These are phyloP conservation scores for Coleophoma eucalyptorum DNA, from an alignment of 2,329 filamentous ascomycete genomes.

Conservation along the genomic window DNA sequence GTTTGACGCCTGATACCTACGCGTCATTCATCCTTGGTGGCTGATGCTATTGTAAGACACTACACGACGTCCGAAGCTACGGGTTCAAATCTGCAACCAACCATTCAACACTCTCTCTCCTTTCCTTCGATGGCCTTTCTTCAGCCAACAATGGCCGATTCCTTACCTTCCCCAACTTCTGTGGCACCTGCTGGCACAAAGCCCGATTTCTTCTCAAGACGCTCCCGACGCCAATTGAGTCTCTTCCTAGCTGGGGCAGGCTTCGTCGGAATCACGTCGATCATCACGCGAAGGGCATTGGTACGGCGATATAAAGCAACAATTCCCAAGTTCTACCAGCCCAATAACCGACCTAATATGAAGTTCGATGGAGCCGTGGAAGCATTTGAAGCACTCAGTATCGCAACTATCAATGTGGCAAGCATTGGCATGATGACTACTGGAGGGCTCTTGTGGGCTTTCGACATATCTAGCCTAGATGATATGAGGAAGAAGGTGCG, in stretches of 20 bases:
- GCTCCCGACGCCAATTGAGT: slow-evolving; percentile 52
- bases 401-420: slow-evolving; percentile 83
- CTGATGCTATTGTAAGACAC: no score
- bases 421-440: slow-evolving; percentile 71
- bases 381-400: slow-evolving; percentile 76
- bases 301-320: slow-evolving; percentile 55
- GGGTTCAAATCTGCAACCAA: not conserved
- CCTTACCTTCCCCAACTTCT: slow-evolving; percentile 5
- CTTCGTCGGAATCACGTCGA: slow-evolving; percentile 69
- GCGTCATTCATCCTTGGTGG: no score
- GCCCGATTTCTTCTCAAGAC: slow-evolving; percentile 22
- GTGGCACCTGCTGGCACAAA: slow-evolving; percentile 3
- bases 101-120: not conserved
- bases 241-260: slow-evolving; percentile 72
- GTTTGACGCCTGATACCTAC: no score
- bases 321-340: slow-evolving; percentile 69
- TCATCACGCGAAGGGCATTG: slow-evolving; percentile 70
- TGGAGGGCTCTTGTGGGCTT: slow-evolving; percentile 71
- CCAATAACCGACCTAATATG: slow-evolving; percentile 49
- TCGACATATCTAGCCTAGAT: slow-evolving; percentile 69
- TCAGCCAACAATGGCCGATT: slow-evolving; percentile 13
- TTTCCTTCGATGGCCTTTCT: slow-evolving; percentile 15
- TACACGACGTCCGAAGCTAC: no score
- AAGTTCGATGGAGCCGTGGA: slow-evolving; percentile 63
- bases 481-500: slow-evolving; percentile 56